Percentiles rank a stretch among this genome's conserved stretches.
These are phyloP conservation scores for Diaporthe nobilis DNA, from an alignment of 2,329 filamentous ascomycete species.

Conservation along the genomic window DNA sequence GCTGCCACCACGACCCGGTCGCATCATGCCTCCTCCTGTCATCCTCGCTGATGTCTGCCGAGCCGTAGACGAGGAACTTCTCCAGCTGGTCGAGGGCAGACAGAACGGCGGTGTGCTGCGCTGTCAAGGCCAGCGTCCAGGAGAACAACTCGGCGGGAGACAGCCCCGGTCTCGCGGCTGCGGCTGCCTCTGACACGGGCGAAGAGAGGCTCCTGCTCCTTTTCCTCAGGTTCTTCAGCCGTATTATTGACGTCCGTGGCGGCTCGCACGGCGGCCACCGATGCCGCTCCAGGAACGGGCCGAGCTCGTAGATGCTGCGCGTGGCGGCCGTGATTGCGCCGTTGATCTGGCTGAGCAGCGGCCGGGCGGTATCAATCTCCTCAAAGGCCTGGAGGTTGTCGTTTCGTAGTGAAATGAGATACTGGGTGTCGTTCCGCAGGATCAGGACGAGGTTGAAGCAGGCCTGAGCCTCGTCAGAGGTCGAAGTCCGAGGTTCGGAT, in stretches of 20 bases:
- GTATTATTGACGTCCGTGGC: constrained; percentile 18
- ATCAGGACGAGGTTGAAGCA: constrained; percentile 41
- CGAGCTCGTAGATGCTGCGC: constrained; percentile 38
- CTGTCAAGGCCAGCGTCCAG: constrained; percentile 40
- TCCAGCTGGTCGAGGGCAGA: constrained; percentile 33
- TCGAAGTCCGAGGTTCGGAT: constrained; percentile 28
- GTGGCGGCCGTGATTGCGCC: constrained; percentile 39
- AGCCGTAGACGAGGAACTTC: constrained; percentile 35
- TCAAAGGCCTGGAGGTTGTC: constrained; percentile 35
- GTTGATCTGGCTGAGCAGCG: constrained; percentile 37
- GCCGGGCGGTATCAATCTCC: constrained; percentile 5
- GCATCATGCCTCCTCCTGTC: constrained; percentile 34
- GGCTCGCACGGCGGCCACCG: constrained; percentile 30
- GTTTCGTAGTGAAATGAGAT: constrained; percentile 40
- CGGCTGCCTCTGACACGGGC: not conserved
- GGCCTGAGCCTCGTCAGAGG: constrained; percentile 39
- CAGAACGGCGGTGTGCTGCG: constrained; percentile 38
- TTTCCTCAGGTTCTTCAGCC: constrained; percentile 30
- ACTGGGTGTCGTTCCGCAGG: constrained; percentile 39
- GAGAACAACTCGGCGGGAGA: constrained; percentile 39
- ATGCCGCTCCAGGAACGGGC: constrained; percentile 40
- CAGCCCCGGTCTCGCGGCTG: not conserved
- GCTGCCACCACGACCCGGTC: constrained; percentile 39
- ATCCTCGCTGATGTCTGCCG: constrained; percentile 38
- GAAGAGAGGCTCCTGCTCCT: constrained; percentile 28